Base-by-base conservation (phyloP, 2,329 filamentous ascomycete genomes). In the Fusarium odoratissimum region DNA sequence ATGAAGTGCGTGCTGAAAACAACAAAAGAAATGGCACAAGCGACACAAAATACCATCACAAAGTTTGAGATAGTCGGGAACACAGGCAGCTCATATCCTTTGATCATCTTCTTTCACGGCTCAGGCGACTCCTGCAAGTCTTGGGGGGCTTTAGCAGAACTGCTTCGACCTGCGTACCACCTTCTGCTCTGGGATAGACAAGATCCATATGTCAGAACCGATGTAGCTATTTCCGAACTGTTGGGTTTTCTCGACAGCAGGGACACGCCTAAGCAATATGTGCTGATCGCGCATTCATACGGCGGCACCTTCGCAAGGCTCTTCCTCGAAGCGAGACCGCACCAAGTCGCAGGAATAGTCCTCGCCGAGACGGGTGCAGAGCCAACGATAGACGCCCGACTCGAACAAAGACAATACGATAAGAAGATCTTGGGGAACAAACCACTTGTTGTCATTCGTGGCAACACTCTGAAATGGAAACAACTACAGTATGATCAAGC, bases 351-450 rank as follows among this genome's bases (percentile, higher is more conserved):
- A 1, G 74, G 74, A 10, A 65, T 76, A 61, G 64, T 76, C 5
- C 72, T 76, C 8, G 74, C 62, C 4, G 74, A 76, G 23, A 76
- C 74, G 1, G 74, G 74, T 8, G 74, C 76, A 23, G 74, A 76
- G 35, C 73, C 74, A 11, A 71, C 45, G 16, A 49, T 72, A 48
- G 70, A 62, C 11, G 19, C 58, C 0, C 11, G 25, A 48, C 35
- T 70, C 3, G 74, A 75, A 28, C 45, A 75, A 30, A 11, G 46
- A 4, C 74, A 76, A 28, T 76, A 76, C 35, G 30, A 52, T 8
- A 56, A 44, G 3, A 55, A 52, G 19, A 56, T 75, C 5, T 8
- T 76, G 3, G 63, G 60, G 1, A 42, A 62, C 9, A 76, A 64
- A n/a, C 74, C 74, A 2, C 48, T 76, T 0, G 71, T 66, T 0